Percentiles rank a stretch among this genome's conserved stretches.
Conservation (phyloP, 306 rosid species). For the Argentina anserina region DNA sequence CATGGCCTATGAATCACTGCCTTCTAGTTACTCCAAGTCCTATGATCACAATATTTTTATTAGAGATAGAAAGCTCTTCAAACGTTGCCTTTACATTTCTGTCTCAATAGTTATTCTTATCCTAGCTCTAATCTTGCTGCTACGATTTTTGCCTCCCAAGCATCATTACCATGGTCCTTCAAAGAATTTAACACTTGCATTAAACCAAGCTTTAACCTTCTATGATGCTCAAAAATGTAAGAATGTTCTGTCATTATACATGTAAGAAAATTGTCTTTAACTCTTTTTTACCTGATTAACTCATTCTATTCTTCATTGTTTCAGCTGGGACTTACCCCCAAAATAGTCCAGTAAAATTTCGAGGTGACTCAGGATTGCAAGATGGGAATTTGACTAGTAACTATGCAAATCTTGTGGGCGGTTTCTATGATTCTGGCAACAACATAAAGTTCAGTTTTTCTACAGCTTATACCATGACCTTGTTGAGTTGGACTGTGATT, state of each 20-base stretch:
- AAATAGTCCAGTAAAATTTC: slow-evolving; percentile 54
- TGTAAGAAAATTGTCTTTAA: background rate
- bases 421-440: slow-evolving; percentile 90
- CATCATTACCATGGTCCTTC: slow-evolving; percentile 39
- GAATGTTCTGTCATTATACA: background rate
- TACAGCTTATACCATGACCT: slow-evolving; percentile 71
- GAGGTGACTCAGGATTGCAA: slow-evolving; percentile 64
- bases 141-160: slow-evolving; percentile 43
- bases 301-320: background rate
- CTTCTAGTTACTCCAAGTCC: slow-evolving; percentile 55
- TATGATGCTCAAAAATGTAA: slow-evolving; percentile 83
- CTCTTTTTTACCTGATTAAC: slow-evolving; percentile 3
- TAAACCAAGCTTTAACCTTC: slow-evolving; percentile 68
- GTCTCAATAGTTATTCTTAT: slow-evolving; percentile 22
- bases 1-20: slow-evolving; percentile 43
- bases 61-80: slow-evolving; percentile 40
- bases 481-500: slow-evolving; percentile 76
- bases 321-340: slow-evolving; percentile 70
- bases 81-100: slow-evolving; percentile 39
- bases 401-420: slow-evolving; percentile 52
- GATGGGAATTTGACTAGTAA: slow-evolving; percentile 45
- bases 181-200: slow-evolving; percentile 47
- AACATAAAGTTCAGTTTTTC: slow-evolving; percentile 75
- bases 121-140: slow-evolving; percentile 36
- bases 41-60: slow-evolving; percentile 46